These are phyloP conservation scores for Botrytis pseudocinerea DNA, from an alignment of 2,329 filamentous ascomycete species.

Conservation along the genomic window DNA sequence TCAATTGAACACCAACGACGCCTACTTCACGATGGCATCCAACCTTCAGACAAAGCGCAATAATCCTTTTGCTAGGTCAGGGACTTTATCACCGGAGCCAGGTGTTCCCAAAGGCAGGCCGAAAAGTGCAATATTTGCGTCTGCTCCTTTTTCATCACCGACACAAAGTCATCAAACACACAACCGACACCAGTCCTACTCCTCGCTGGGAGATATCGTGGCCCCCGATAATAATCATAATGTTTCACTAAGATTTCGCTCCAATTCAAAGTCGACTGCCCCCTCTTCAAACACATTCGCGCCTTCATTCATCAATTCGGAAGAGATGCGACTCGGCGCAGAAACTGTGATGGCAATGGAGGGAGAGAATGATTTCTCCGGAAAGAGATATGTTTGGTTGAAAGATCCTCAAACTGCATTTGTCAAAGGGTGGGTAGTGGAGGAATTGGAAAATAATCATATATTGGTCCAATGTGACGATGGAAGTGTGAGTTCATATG, in stretches of 20 bases:
- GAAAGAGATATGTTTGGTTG: slow-evolving; percentile 97
- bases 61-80: slow-evolving; percentile 74
- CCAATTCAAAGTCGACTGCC: slow-evolving; percentile 65
- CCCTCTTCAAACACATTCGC: slow-evolving; percentile 82
- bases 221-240: slow-evolving; percentile 29
- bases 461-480: slow-evolving; percentile 92
- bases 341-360: slow-evolving; percentile 74
- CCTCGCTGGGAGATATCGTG: slow-evolving; percentile 48
- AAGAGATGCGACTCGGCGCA: slow-evolving; percentile 64
- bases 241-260: slow-evolving; percentile 45
- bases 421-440: slow-evolving; percentile 86
- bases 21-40: slow-evolving; percentile 49
- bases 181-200: slow-evolving; percentile 61
- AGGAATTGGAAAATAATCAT: slow-evolving; percentile 69
- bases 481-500: slow-evolving; percentile 65
- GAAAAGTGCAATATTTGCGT: slow-evolving; percentile 69
- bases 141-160: slow-evolving; percentile 39
- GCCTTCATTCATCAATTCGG: slow-evolving; percentile 90
- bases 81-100: slow-evolving; percentile 65
- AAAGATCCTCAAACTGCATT: slow-evolving; percentile 85
- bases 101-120: slow-evolving; percentile 57
- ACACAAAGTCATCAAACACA: slow-evolving; percentile 57
- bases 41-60: slow-evolving; percentile 72
- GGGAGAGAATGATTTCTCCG: slow-evolving; percentile 98
- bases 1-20: slow-evolving; percentile 28